Conservation (phyloP, 75 land plant species). For the Sequoia sempervirens region DNA sequence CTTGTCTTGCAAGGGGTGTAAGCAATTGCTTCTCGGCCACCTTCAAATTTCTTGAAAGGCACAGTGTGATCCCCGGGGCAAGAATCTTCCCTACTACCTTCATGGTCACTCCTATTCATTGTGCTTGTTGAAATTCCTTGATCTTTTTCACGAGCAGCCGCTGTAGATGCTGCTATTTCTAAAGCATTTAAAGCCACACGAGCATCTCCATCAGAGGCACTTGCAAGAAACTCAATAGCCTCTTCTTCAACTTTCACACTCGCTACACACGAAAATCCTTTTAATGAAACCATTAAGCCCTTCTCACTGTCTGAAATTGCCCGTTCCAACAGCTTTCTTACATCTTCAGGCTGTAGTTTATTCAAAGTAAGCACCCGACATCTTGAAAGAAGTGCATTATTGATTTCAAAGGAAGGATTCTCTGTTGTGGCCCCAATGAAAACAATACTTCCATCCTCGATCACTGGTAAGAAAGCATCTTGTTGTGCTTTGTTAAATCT, state of each 20-base stretch:
- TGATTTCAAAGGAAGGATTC: conserved; percentile 90
- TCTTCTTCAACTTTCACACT: conserved; percentile 40
- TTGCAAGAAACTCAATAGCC: conserved; percentile 64
- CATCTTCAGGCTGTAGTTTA: conserved; percentile 51
- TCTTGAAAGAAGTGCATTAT: conserved; percentile 81
- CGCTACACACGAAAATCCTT: conserved; percentile 19
- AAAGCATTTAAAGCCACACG: conserved; percentile 82
- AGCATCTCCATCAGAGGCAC: conserved; percentile 89
- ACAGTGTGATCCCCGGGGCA: conserved; percentile 2
- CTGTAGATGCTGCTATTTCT: conserved; percentile 66
- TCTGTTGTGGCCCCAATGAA: conserved; percentile 94
- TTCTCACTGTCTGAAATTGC: conserved; percentile 49
- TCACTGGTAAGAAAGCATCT: conserved; percentile 80
- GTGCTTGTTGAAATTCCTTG: neutral
- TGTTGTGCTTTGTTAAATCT: conserved; percentile 85
- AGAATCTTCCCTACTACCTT: neutral
- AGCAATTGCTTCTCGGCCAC: conserved; percentile 13
- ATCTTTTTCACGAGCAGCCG: conserved; percentile 34
- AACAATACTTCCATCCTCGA: conserved; percentile 82
- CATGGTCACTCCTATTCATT: conserved; percentile 1
- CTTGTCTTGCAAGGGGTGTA: conserved; percentile 7
- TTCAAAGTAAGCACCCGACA: conserved; percentile 69
- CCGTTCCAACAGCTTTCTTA: conserved; percentile 37
- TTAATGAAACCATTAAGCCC: conserved; percentile 38
- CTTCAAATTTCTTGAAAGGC: conserved; percentile 10